Conservation (phyloP, 202 grass and related monocot species). For the Panicum virgatum region DNA sequence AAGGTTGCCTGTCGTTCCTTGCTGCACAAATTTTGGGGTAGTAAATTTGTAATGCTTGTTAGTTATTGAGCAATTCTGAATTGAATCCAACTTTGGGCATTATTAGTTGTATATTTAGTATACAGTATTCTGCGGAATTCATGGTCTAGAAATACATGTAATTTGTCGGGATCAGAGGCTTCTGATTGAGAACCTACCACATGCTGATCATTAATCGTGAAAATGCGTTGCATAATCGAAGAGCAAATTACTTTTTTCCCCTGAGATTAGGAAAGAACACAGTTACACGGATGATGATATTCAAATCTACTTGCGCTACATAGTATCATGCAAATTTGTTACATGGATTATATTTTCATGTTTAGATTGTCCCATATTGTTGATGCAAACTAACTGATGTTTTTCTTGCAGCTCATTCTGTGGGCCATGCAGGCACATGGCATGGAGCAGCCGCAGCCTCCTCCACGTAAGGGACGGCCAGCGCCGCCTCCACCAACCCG, state of each 20-base stretch:
- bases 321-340: not conserved
- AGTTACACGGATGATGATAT: not conserved
- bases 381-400: too few relatives aligned
- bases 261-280: not conserved
- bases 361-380: too few relatives aligned
- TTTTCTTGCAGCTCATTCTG: too few relatives aligned
- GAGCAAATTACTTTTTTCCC: not conserved
- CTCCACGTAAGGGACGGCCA: too few relatives aligned
- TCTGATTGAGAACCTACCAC: not conserved
- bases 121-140: not conserved
- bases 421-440: too few relatives aligned
- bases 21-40: constrained; percentile 31
- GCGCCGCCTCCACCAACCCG: too few relatives aligned
- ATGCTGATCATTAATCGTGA: not conserved
- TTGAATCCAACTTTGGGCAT: not conserved
- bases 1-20: not conserved
- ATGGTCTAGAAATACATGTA: not conserved
- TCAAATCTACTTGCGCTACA: not conserved
- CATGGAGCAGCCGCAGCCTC: too few relatives aligned
- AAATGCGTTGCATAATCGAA: not conserved
- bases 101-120: not conserved
- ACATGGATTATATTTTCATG: too few relatives aligned
- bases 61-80: not conserved
- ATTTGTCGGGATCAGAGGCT: not conserved
- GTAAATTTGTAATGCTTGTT: not conserved